Base-by-base conservation (phyloP, 306 rosid genomes). In the Prunus davidiana region DNA sequence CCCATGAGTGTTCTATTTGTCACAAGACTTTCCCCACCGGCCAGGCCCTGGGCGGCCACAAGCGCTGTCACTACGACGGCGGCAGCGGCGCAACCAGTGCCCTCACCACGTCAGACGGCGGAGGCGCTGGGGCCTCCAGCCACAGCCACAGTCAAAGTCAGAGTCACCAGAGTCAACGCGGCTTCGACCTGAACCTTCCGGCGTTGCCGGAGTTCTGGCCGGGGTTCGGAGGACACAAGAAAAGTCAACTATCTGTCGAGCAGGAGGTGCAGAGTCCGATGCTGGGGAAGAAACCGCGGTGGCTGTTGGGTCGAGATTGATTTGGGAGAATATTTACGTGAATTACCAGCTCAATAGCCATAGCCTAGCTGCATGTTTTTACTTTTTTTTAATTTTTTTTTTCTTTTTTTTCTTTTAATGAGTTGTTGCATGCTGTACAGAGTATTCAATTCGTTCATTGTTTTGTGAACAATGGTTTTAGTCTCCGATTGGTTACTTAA, bases 11-110 rank as follows among this genome's bases (percentile, higher is more conserved):
- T 71, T 83, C 91, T 47, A 93, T 95, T 76, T 95, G 99, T 72
- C 91, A 92, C 82, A 95, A 92, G 89, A 66, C 84, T 24, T 92
- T 92, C 57, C 87, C 97, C 1, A 90, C 97, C 0, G 99, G 99
- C 0, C 99, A 95, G 79, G 97, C 97, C 38, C 78, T 95, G 15
- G 99, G 99, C 3, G 97, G 99, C 5, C 99, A 95, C 89, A 95
- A 95, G 82, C 92, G 99, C 10, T 88, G 97, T 81, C 97, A 95
- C 91, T 95, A 95, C 55, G 96, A 95, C 20, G 97, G 93, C 10
- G 96, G 91, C 0, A 80, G 74, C 70, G 71, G 81, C 62, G 65
- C 60, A 50, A 67, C 18, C 64, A 71, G 82, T 70, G 82, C 58
- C 11, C 57, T 82, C 8, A 85, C 92, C 0, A 79, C 78, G 8